Evolutionary conservation across 495 filamentous ascomycete genomes (phyloP).

Genomic region (Amphirosellinia nigrospora): DNA sequence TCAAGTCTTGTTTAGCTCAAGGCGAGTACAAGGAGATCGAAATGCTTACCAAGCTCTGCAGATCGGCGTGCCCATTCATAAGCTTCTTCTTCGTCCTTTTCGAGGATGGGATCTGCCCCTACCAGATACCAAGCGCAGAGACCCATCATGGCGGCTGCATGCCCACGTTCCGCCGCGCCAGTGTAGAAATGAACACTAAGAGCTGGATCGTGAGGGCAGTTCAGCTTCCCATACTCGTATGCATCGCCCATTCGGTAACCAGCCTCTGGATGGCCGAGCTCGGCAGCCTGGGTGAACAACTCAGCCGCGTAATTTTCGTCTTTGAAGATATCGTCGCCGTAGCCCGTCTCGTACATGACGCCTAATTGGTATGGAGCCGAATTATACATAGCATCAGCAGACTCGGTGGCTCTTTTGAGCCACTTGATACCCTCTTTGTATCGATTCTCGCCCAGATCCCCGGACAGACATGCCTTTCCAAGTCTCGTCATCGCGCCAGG

Average conservation of each 20-base stretch:
- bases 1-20: slow-evolving; percentile 25
- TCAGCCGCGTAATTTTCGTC: slow-evolving; percentile 92
- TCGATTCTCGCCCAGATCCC: slow-evolving; percentile 85
- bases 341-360: slow-evolving; percentile 84
- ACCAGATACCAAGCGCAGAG: slow-evolving; percentile 99
- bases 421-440: slow-evolving; percentile 95
- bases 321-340: slow-evolving; percentile 88
- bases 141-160: slow-evolving; percentile 96
- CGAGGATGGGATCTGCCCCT: slow-evolving; percentile 88
- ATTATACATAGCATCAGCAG: slow-evolving; percentile 90
- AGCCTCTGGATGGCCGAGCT: slow-evolving; percentile 86
- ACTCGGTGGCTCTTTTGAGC: slow-evolving; percentile 90
- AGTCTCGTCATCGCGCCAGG: slow-evolving; percentile 93
- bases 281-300: slow-evolving; percentile 91
- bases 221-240: slow-evolving; percentile 90
- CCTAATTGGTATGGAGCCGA: slow-evolving; percentile 91
- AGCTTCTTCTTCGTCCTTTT: slow-evolving; percentile 94
- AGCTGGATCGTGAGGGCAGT: slow-evolving; percentile 88
- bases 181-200: slow-evolving; percentile 98
- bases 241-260: slow-evolving; percentile 90
- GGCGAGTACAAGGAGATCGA: neutral
- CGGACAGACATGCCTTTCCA: slow-evolving; percentile 85
- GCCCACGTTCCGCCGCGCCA: slow-evolving; percentile 80
- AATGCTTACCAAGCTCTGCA: slow-evolving; percentile 76
- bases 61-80: slow-evolving; percentile 94